Base-by-base conservation (phyloP, 139 green algal species). In the Zygnema cylindricum region DNA sequence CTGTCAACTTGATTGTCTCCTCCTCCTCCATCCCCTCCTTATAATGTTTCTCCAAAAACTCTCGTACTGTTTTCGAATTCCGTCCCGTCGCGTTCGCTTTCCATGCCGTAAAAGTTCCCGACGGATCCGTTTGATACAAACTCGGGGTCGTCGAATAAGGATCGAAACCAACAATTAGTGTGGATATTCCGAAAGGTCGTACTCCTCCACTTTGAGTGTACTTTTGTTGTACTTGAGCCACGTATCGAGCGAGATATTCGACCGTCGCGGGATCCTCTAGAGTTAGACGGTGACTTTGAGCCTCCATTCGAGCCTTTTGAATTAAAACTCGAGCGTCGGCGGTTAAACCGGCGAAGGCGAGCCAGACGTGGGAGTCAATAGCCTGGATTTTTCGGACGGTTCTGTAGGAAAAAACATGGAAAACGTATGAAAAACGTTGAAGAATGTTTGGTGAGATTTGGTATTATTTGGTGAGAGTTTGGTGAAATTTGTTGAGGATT, bases 41-140 rank as follows among this genome's bases (percentile, higher is more conserved):
- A 43, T 97, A 99, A 86, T 98, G 94, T 96, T 99, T 99, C 93
- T 99, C 98, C 79, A 99, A 92, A 89, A 96, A 99, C 93, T 99
- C 98, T n/a, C 97, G 93, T 25, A 98, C 95, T 33, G 96, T 98
- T 88, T 99, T 99, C 69, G 94, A 96, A 93, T 99, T 99, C 83
- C 97, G 92, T 32, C 98, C 98, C 69, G 98, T 98, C 1, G 97
- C 96, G 76, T 98, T 98, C 21, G 97, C 98, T 85, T 99, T 99
- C 98, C 98, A 99, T 7, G 95, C 96, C 1, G 94, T 96, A 94
- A 96, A 98, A 57, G 95, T 99, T 32, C 98, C 98, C 2, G 94
- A 97, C 32, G 98, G 98, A 86, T 99, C 98, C 39, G 98, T 99
- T 93, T 99, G 96, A 89, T 96, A 99, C 78, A 99, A 93, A 78